Base-by-base conservation (phyloP, 2,329 filamentous ascomycete genomes). In the Neonectria coccinea region DNA sequence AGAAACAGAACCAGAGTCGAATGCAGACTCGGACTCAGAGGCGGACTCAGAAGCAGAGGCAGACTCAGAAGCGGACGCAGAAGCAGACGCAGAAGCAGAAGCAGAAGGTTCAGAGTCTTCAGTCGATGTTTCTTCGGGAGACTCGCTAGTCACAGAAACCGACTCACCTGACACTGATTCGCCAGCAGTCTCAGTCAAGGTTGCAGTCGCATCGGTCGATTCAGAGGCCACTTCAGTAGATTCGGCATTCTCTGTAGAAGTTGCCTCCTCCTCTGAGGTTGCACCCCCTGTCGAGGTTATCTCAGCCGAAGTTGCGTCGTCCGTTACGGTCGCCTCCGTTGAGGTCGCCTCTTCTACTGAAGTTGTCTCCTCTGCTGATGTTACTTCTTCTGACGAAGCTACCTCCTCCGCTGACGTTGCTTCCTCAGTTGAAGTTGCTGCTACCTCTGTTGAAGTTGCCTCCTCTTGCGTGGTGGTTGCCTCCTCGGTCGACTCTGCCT, bases 281-380 rank as follows among this genome's bases (percentile, higher is more conserved):
- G 7, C 39, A 42, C 1, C n/a, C 7, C n/a, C n/a, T 42, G 39
- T 42, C n/a, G 39, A 42, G 8, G 39, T 42, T 20, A n/a, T n/a
- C n/a, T 42, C 39, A 5, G 39, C n/a, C 18, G 39, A 42, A 11
- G 39, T 42, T 42, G 4, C 39, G 45, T 54, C 62, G 16, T 62
- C 57, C 5, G 61, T 70, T 36, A 62, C 52, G n/a, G 58, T 62
- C 8, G 29, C 33, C 18, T 62, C 57, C 5, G 61, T 70, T 36
- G 65, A 57, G n/a, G 58, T 62, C 8, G 29, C 33, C 14, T 22
- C 55, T 8, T 42, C n/a, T 4, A 41, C 50, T 9, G 47, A 31
- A n/a, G 36, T 42, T n/a, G 3, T 20, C n/a, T 42, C 39, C 3
- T 27, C 29, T 16, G 39, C 9, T 4, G 39, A 42, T 9, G 39